phyloP scores from a whole-genome alignment of 345 rosid genomes.

The Noccaea bulbosa region DNA sequence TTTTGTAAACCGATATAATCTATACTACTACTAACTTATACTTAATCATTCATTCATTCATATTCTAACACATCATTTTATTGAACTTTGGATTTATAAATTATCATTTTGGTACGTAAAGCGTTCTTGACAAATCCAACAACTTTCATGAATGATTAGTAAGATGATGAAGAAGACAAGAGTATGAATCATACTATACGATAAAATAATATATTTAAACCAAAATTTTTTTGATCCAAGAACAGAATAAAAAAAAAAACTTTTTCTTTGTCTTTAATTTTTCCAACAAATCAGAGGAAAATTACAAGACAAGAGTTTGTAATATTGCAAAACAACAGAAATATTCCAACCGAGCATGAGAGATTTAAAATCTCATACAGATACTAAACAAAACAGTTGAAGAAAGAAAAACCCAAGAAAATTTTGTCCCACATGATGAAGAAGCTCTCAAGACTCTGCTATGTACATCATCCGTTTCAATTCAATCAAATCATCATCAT shows the following conservation, averaged over 20 bases:
- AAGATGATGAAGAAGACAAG: not conserved
- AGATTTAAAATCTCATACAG: conserved; percentile 10
- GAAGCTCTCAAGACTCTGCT: conserved; percentile 33
- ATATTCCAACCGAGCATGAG: conserved; percentile 6
- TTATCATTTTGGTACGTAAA: conserved; percentile 29
- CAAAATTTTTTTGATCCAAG: no score
- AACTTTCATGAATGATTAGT: not conserved
- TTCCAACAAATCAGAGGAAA: conserved; percentile 28
- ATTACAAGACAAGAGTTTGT: conserved; percentile 31
- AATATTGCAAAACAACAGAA: conserved; percentile 12
- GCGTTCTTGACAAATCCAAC: not conserved
- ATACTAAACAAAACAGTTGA: conserved; percentile 9
- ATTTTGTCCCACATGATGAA: not conserved
- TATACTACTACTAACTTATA: conserved; percentile 26
- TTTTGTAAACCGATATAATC: no score
- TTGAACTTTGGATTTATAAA: not conserved
- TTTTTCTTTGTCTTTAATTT: conserved; percentile 5
- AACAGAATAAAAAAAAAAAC: not conserved
- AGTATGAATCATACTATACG: not conserved
- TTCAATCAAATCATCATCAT: not conserved
- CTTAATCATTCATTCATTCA: conserved; percentile 27
- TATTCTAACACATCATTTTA: conserved; percentile 24
- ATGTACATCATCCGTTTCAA: conserved; percentile 37
- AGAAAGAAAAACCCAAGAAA: not conserved
- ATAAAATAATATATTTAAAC: no score